Conservation (phyloP, 2,329 filamentous ascomycete genomes). For the Camptophora hylomeconis region DNA sequence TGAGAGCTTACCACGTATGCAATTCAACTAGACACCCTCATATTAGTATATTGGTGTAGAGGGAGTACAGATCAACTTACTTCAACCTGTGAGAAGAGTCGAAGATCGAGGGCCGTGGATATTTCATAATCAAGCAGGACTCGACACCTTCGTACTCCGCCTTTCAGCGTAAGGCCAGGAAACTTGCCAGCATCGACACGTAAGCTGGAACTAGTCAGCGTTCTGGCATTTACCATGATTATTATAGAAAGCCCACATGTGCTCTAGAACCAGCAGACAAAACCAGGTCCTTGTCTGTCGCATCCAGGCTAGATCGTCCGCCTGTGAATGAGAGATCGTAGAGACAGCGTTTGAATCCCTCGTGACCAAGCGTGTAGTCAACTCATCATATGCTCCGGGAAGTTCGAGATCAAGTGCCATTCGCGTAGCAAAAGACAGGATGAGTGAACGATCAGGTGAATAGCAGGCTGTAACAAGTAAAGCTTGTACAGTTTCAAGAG, state of each 20-base stretch:
- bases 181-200: slow-evolving; percentile 34
- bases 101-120: slow-evolving; percentile 36
- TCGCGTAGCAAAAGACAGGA: slow-evolving; percentile 37
- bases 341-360: slow-evolving; percentile 11
- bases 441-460: slow-evolving; percentile 37
- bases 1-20: slow-evolving; percentile 22
- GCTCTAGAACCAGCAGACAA: slow-evolving; percentile 38
- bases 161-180: slow-evolving; percentile 26
- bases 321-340: slow-evolving; percentile 2
- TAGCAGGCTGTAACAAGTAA: slow-evolving; percentile 41
- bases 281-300: slow-evolving; percentile 36
- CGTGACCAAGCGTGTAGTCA: slow-evolving; percentile 21
- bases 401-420: slow-evolving; percentile 39
- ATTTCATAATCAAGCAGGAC: slow-evolving; percentile 31
- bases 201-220: no score
- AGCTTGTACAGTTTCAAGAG: slow-evolving; percentile 39
- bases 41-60: background rate
- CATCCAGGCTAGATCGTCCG: slow-evolving; percentile 14
- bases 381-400: slow-evolving; percentile 29
- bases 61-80: no score
- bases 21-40: slow-evolving; percentile 25
- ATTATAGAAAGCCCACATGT: no score
- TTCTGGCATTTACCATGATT: no score
- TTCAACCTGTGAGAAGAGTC: slow-evolving; percentile 41
- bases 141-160: slow-evolving; percentile 30